These are phyloP conservation scores for Jatropha podagrica DNA, from an alignment of 441 rosid genomes.

Conservation along the genomic window DNA sequence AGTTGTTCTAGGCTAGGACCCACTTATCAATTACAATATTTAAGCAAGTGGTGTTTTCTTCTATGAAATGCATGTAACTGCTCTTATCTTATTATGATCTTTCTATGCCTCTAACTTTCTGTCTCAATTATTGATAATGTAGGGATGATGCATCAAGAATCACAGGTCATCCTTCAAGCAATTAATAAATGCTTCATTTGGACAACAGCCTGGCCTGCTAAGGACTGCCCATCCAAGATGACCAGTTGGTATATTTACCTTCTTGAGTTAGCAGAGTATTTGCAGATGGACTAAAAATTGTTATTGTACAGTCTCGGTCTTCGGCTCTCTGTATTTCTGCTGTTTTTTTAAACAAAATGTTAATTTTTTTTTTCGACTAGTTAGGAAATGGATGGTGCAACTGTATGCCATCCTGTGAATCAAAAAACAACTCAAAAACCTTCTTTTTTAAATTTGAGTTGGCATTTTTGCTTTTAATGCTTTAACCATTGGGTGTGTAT, in stretches of 20 bases:
- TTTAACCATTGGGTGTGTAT: not conserved
- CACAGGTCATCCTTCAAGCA: conserved; percentile 3
- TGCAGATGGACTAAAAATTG: conserved; percentile 1
- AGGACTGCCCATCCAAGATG: not conserved
- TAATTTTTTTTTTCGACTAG: not conserved
- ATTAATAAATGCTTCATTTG: not conserved
- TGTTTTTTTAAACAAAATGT: not conserved
- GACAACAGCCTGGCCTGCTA: too few relatives aligned
- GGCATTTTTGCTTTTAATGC: not conserved
- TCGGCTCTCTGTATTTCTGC: not conserved
- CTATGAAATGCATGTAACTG: too few relatives aligned
- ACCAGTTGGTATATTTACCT: not conserved
- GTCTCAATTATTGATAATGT: not conserved
- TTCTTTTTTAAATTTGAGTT: not conserved
- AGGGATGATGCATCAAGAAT: conserved; percentile 5
- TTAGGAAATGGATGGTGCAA: conserved; percentile 16
- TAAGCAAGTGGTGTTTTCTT: not conserved
- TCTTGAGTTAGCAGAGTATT: not conserved
- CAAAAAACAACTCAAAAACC: not conserved
- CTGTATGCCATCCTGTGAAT: not conserved
- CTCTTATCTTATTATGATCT: not conserved
- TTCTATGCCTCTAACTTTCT: too few relatives aligned
- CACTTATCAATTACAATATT: not conserved
- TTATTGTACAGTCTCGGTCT: conserved; percentile 8
- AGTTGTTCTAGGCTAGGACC: not conserved